A percentile compares a stretch with the other conserved stretches of the same genome.
phyloP scores from a whole-genome alignment of 495 filamentous ascomycete species.

The Aspergillus haitiensis region DNA sequence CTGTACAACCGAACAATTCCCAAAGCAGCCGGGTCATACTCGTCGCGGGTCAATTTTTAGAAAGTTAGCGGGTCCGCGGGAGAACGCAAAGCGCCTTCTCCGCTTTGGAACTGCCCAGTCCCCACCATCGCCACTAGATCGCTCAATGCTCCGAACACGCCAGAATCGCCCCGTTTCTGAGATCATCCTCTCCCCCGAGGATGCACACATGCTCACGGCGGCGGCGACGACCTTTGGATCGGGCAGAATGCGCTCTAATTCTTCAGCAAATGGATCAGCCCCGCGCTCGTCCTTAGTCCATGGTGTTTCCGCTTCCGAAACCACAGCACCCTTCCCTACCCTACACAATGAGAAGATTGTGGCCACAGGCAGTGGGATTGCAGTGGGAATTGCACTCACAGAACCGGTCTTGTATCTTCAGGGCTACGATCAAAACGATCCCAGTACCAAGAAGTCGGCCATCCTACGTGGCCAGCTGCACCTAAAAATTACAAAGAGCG shows the following conservation, averaged over 20 bases:
- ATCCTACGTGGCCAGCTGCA: constrained; percentile 84
- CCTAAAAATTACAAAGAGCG: constrained; percentile 79
- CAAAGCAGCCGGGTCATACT: constrained; percentile 27
- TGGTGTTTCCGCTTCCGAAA: constrained; percentile 27
- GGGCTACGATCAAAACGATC: constrained; percentile 83
- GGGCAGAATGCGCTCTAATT: constrained; percentile 34
- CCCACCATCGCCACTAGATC: constrained; percentile 27
- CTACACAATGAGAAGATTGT: constrained; percentile 64
- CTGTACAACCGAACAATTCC: constrained; percentile 29
- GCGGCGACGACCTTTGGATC: constrained; percentile 25
- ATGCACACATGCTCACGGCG: constrained; percentile 33
- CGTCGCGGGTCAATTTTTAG: constrained; percentile 38
- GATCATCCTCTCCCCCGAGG: constrained; percentile 39
- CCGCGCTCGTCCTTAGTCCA: constrained; percentile 16
- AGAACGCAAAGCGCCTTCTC: constrained; percentile 53
- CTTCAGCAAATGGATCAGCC: constrained; percentile 38
- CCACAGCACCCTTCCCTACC: constrained; percentile 37
- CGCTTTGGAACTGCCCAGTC: constrained; percentile 41
- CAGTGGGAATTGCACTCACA: constrained; percentile 72
- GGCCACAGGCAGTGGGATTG: constrained; percentile 69
- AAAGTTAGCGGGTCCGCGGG: constrained; percentile 51
- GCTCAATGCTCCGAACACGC: constrained; percentile 25
- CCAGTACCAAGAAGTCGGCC: constrained; percentile 67
- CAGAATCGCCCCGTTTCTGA: constrained; percentile 44
- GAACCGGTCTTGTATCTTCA: constrained; percentile 89